Evolutionary conservation across 768 basidiomycete genomes (phyloP), one percentile per base, ranked within the genome.

Genomic region (Nidularia sp.): DNA sequence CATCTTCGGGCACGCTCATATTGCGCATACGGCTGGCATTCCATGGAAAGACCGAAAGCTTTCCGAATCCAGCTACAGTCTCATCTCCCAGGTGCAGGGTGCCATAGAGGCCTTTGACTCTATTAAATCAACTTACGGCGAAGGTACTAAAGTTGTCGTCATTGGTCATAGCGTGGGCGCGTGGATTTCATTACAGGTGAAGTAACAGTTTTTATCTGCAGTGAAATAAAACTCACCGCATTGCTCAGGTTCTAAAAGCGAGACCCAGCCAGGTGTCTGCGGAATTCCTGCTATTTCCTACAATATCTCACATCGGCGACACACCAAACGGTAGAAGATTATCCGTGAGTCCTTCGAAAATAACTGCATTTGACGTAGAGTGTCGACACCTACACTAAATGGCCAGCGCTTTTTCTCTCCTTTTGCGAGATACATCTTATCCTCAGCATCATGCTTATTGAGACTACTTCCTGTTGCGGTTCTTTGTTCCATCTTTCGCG

Each of bases 131-230:
- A 57, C 50, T n/a, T 77, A 68, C 58, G 57, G 66, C 8, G 29
- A 55, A n/a, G 54, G 62, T 5, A 64, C 70, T 9, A 73, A 65
- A 52, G 62, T 85, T 29, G 62, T 85, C 13, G 22, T 87, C 0
- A 62, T 77, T 18, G 86, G 84, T 6, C 89, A 92, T 55, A 88
- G 86, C 50, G 79, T 91, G 10, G 90, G 90, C 1, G 68, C 80
- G 1, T 93, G 88, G 87, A 70, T 92, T 48, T 62, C 76, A 3
- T 60, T 81, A 32, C 80, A 90, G 71, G 85, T 80, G 34, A 57
- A 22, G 36, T 29, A 36, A 32, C 51, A 34, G 31, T 51, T 34
- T 52, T 29, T 55, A 5, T n/a, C 29, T 55, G 8, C 34, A 34
- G 5, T 49, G 8, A 3, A 35, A n/a, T 46, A 48, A 32, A 48